phyloP scores from a whole-genome alignment of 805 yeast genomes.

The Yamadazyma takamatsuzukensis region DNA sequence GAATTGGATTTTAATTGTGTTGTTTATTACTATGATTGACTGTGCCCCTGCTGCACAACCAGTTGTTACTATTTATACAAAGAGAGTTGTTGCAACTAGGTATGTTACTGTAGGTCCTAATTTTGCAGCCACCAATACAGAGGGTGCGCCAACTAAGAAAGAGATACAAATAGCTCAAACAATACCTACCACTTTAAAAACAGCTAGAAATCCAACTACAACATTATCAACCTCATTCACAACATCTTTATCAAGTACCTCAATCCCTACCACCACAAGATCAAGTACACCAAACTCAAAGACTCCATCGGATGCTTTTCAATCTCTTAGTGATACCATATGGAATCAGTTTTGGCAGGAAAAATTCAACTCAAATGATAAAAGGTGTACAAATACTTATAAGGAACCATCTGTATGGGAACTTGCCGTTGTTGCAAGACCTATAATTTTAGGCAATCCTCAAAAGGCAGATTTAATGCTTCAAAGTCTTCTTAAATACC shows the following conservation, averaged over 20 bases:
- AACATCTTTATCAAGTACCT: neutral
- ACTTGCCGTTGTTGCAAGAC: constrained; percentile 23
- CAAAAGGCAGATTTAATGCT: constrained; percentile 10
- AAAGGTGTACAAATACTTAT: constrained; percentile 12
- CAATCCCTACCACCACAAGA: neutral
- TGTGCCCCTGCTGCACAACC: neutral
- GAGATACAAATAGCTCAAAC: neutral
- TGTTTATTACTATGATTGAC: too few species aligned
- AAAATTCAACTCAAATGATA: constrained; percentile 16
- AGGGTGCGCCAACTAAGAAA: neutral
- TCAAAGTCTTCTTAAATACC: constrained; percentile 14
- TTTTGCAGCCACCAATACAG: neutral
- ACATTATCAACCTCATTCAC: neutral
- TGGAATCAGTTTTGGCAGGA: constrained; percentile 21
- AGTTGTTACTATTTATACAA: neutral
- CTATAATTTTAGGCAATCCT: constrained; percentile 11
- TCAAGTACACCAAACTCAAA: neutral
- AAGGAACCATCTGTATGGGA: constrained; percentile 23
- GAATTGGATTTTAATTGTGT: too few species aligned
- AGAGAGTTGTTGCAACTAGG: constrained; percentile 1
- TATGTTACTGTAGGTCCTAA: constrained; percentile 1
- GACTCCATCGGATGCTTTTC: neutral
- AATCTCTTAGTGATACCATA: neutral
- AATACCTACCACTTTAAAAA: neutral
- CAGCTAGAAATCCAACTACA: constrained; percentile 1